Evolutionary conservation across 1,284 basidiomycete genomes (phyloP).

Genomic region (Sporisorium reilianum): DNA sequence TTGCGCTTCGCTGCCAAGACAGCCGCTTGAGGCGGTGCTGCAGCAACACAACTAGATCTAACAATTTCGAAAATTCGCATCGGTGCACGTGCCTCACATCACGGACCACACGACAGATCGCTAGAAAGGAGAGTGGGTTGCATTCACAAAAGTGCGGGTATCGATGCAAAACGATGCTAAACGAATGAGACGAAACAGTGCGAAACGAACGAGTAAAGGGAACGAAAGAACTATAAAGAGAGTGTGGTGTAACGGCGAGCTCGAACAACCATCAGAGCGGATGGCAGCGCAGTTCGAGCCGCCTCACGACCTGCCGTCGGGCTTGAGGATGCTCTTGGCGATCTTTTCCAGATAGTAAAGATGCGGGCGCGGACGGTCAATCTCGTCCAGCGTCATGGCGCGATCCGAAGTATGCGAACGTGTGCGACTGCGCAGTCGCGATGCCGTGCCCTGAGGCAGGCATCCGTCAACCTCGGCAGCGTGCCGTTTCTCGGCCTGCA

Average conservation of each 20-base stretch:
- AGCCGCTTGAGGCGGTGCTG: background rate
- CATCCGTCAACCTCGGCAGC: slow-evolving; percentile 41
- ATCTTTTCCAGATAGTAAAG: slow-evolving; percentile 44
- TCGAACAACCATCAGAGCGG: too few species aligned
- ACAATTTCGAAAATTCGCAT: background rate
- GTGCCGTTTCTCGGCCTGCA: slow-evolving; percentile 53
- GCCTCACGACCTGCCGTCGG: slow-evolving; percentile 16
- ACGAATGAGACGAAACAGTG: slow-evolving; percentile 1
- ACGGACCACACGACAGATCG: background rate
- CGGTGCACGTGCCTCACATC: background rate
- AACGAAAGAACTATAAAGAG: background rate
- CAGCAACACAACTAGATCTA: background rate
- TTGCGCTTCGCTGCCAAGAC: background rate
- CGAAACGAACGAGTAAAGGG: background rate
- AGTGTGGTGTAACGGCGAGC: background rate
- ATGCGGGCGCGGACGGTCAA: slow-evolving; percentile 44
- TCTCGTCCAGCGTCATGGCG: slow-evolving; percentile 40
- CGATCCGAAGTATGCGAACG: slow-evolving; percentile 24
- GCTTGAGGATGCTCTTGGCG: slow-evolving; percentile 42
- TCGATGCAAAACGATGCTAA: background rate
- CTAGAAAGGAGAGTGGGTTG: slow-evolving; percentile 2
- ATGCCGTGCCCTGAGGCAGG: slow-evolving; percentile 9
- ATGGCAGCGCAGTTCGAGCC: too few species aligned
- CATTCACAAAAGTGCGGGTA: slow-evolving; percentile 12
- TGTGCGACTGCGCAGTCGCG: slow-evolving; percentile 16